Evolutionary conservation across 495 filamentous ascomycete species (phyloP).

Genomic region (Penicillium taxi): DNA sequence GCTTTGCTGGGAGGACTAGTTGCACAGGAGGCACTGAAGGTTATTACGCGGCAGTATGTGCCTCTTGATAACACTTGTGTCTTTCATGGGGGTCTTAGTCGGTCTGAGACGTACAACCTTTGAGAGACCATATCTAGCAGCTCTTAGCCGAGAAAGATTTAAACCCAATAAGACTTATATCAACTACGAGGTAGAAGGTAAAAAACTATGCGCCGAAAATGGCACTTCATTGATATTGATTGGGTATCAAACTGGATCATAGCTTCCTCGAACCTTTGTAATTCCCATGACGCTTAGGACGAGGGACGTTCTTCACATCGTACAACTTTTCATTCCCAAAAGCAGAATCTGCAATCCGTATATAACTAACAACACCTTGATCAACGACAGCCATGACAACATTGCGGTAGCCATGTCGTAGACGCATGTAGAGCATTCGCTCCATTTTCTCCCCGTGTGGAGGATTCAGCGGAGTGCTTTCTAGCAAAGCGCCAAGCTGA

Average conservation of each 20-base stretch:
- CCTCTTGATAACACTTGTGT: slow-evolving; percentile 90
- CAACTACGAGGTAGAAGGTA: no score
- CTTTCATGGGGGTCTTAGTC: slow-evolving; percentile 82
- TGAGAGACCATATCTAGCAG: slow-evolving; percentile 12
- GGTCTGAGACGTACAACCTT: slow-evolving; percentile 54
- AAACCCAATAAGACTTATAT: no score
- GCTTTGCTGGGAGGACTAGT: slow-evolving; percentile 84
- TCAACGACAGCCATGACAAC: slow-evolving; percentile 85
- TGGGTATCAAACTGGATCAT: slow-evolving; percentile 12
- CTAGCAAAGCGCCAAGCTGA: slow-evolving; percentile 62
- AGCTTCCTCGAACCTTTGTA: slow-evolving; percentile 30
- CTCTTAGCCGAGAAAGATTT: no score
- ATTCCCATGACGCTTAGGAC: slow-evolving; percentile 31
- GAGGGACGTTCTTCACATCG: slow-evolving; percentile 24
- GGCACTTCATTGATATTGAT: no score
- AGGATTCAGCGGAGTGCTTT: slow-evolving; percentile 57
- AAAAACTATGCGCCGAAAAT: no score
- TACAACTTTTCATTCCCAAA: slow-evolving; percentile 72
- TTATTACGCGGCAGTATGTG: slow-evolving; percentile 92
- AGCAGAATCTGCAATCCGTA: slow-evolving; percentile 68
- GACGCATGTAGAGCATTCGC: slow-evolving; percentile 51
- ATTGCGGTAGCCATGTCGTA: slow-evolving; percentile 79
- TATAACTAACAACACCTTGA: slow-evolving; percentile 79
- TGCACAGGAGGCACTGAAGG: slow-evolving; percentile 93
- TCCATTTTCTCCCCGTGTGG: slow-evolving; percentile 45